Evolutionary conservation across 495 filamentous ascomycete species (phyloP).

Genomic region (Podospora pseudoanserina): DNA sequence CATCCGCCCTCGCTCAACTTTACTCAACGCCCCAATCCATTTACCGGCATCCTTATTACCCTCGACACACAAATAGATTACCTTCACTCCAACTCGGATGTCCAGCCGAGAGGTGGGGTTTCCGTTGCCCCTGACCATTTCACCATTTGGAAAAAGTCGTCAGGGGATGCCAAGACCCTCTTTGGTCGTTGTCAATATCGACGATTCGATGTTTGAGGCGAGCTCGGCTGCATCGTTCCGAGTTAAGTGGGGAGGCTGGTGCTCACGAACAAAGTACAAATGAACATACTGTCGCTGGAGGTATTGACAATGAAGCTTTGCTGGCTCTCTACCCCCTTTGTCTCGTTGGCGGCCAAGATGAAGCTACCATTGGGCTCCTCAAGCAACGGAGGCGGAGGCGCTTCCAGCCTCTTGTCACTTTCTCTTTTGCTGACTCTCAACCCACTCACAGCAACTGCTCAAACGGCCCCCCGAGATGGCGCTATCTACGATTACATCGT

Average conservation of each 20-base stretch:
- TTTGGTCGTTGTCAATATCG: conserved; percentile 3
- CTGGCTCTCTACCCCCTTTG: not conserved
- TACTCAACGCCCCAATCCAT: not conserved
- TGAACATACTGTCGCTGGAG: not conserved
- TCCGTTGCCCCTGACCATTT: conserved; percentile 1
- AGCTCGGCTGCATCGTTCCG: not conserved
- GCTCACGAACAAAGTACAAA: not conserved
- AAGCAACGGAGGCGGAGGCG: not conserved
- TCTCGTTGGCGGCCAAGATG: not conserved
- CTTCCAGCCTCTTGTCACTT: not conserved
- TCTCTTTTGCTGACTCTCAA: conserved; percentile 12
- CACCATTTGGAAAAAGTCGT: conserved; percentile 18
- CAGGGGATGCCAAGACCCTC: not conserved
- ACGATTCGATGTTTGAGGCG: not conserved
- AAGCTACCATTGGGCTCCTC: conserved; percentile 12
- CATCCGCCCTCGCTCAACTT: not conserved
- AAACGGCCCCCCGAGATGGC: conserved; percentile 10
- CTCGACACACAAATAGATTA: not conserved
- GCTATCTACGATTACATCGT: conserved; percentile 40
- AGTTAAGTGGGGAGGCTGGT: not conserved
- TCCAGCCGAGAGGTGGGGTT: conserved; percentile 11
- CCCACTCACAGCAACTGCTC: conserved; percentile 6
- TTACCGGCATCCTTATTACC: not conserved
- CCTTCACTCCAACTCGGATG: conserved; percentile 11
- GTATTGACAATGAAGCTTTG: not conserved